Evolutionary conservation across 2,329 filamentous ascomycete genomes (phyloP).

Genomic region (Fusarium sp.): DNA sequence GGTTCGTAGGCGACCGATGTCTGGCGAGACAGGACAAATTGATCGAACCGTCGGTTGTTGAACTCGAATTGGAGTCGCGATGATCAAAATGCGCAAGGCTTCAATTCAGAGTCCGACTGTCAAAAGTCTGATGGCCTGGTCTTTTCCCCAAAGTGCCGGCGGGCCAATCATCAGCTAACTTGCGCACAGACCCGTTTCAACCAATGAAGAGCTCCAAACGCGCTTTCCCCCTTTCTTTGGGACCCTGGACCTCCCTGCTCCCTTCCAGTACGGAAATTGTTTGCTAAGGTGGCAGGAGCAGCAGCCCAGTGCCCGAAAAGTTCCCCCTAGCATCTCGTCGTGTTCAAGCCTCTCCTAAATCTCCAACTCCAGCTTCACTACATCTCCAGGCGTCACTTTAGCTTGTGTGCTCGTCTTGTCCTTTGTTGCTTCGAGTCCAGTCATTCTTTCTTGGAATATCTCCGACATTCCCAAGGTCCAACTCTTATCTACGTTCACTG

Average conservation of each 20-base stretch:
- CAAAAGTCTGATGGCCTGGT: slow-evolving; percentile 49
- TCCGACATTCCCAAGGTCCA: slow-evolving; percentile 43
- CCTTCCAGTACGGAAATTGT: slow-evolving; percentile 61
- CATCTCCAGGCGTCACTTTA: slow-evolving; percentile 44
- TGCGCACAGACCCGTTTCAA: slow-evolving; percentile 45
- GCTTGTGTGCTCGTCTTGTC: slow-evolving; percentile 41
- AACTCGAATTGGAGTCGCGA: slow-evolving; percentile 34
- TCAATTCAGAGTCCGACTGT: slow-evolving; percentile 38
- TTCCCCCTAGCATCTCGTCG: slow-evolving; percentile 52
- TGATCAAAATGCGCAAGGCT: slow-evolving; percentile 43
- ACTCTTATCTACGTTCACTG: slow-evolving; percentile 48
- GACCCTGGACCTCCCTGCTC: slow-evolving; percentile 52
- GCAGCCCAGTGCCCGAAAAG: slow-evolving; percentile 54
- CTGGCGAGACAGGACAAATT: slow-evolving; percentile 13
- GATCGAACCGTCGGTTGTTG: slow-evolving; percentile 26
- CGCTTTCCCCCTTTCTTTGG: slow-evolving; percentile 59
- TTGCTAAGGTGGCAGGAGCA: slow-evolving; percentile 57
- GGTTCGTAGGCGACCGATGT: slow-evolving; percentile 16
- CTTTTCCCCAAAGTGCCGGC: slow-evolving; percentile 43
- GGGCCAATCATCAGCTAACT: slow-evolving; percentile 50
- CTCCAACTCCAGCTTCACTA: slow-evolving; percentile 47
- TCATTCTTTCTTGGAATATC: slow-evolving; percentile 49
- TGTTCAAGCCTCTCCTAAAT: slow-evolving; percentile 45
- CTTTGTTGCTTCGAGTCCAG: slow-evolving; percentile 32
- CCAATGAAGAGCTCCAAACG: slow-evolving; percentile 50